Evolutionary conservation across 331 rosid genomes (phyloP), one percentile per base, ranked within the genome.

Genomic region (Telfairia occidentalis): DNA sequence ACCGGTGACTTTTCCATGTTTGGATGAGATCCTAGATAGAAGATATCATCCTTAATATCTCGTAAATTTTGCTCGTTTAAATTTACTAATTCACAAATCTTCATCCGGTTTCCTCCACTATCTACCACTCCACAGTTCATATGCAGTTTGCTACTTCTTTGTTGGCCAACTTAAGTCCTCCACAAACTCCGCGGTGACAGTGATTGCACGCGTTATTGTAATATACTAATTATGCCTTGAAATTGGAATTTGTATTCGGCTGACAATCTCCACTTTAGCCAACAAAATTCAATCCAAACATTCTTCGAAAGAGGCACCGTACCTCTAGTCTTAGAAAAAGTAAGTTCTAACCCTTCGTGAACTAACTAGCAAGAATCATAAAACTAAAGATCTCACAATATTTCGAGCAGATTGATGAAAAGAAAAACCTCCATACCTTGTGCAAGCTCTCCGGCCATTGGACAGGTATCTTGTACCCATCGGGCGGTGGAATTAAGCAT

Each of bases 381-480:
- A 24, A 71, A 28, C 59, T 48, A 46, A 28, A 71, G 75, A 46
- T 48, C 28, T 71, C 43, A 46, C n/a, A 45, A 15, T 4, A 12
- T 46, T 29, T 71, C 12, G 1, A 46, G 18, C 59, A 46, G 4
- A 18, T 26, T 9, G 29, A 46, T 3, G 11, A 71, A 28, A 3
- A 46, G 40, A 71, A 61, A 29, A 42, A 82, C 10, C 64, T 18
- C 57, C 55, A 45, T 37, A 90, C 98, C 98, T 89, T 93, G 80
- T 86, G 86, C 89, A 93, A 89, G 88, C 99, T 92, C 83, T 92
- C 87, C 2, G 99, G 97, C 99, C 99, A 95, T 79, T 79, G 96
- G 6, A 95, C 97, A 9, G 99, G 84, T 74, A 89, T 71, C 86
- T 77, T 83, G 77, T 92, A 95, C 1, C 87, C 97, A 9, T 23